phyloP scores from a whole-genome alignment of 129 eudicot genomes.

The Logfia minima region DNA sequence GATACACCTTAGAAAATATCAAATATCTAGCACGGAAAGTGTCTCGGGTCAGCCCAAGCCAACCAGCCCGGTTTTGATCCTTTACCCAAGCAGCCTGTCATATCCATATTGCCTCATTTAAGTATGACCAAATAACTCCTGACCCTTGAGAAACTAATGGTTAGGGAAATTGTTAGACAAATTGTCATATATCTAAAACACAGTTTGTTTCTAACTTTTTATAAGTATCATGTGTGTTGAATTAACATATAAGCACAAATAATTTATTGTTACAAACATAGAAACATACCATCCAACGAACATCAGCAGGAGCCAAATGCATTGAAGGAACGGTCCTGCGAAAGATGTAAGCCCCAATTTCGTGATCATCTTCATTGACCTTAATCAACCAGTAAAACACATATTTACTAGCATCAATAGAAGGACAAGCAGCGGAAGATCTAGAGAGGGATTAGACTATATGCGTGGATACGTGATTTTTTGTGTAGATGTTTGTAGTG shows the following conservation, averaged over 20 bases:
- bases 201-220: too few species aligned
- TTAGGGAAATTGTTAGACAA: too few species aligned
- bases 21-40: too few species aligned
- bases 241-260: background rate
- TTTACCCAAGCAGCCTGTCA: too few species aligned
- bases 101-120: too few species aligned
- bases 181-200: too few species aligned
- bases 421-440: background rate
- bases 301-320: conserved; percentile 76
- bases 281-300: conserved; percentile 82
- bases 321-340: conserved; percentile 87
- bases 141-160: too few species aligned
- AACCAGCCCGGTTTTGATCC: too few species aligned
- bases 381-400: conserved; percentile 31
- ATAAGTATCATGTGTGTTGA: too few species aligned
- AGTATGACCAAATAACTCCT: too few species aligned
- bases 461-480: background rate
- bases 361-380: conserved; percentile 96
- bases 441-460: background rate
- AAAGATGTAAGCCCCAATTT: conserved; percentile 92
- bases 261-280: background rate
- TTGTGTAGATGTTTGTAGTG: background rate
- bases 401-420: background rate
- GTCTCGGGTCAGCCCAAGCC: too few species aligned
- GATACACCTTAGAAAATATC: too few species aligned